Conservation (phyloP, 768 basidiomycete genomes). For the Collybia sordida region DNA sequence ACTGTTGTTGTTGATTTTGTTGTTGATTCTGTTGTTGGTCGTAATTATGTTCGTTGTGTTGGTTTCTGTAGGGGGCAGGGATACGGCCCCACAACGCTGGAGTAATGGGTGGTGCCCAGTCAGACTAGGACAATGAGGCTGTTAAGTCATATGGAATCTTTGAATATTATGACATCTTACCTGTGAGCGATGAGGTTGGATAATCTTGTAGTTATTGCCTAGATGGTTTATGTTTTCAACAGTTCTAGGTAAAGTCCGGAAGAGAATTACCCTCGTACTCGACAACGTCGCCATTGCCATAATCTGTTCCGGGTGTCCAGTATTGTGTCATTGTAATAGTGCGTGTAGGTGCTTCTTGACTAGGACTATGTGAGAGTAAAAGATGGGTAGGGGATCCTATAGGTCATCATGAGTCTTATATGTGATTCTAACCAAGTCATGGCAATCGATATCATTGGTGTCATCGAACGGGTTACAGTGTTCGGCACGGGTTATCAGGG, state of each 20-base stretch:
- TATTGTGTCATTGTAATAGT: conserved; percentile 33
- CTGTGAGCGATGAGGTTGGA: conserved; percentile 72
- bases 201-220: conserved; percentile 66
- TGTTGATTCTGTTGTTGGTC: conserved; percentile 17
- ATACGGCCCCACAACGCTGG: conserved; percentile 65
- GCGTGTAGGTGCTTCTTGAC: not conserved
- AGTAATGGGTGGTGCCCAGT: conserved; percentile 64
- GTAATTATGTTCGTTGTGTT: conserved; percentile 27
- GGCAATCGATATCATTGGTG: not conserved
- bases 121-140: conserved; percentile 37
- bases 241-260: not conserved
- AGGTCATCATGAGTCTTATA: too few relatives aligned
- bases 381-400: too few relatives aligned
- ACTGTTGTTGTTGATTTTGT: not conserved
- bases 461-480: not conserved
- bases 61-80: conserved; percentile 6
- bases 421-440: not conserved
- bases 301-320: conserved; percentile 68
- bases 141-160: not conserved
- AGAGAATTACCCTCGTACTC: conserved; percentile 46
- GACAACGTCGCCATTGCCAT: conserved; percentile 55
- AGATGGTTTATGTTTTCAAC: not conserved
- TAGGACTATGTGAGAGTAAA: too few relatives aligned
- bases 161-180: conserved; percentile 26
- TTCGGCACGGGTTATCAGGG: not conserved